These are phyloP conservation scores for Dissophora ornata DNA, from an alignment of 192 early-diverging fungal species.

Conservation along the genomic window DNA sequence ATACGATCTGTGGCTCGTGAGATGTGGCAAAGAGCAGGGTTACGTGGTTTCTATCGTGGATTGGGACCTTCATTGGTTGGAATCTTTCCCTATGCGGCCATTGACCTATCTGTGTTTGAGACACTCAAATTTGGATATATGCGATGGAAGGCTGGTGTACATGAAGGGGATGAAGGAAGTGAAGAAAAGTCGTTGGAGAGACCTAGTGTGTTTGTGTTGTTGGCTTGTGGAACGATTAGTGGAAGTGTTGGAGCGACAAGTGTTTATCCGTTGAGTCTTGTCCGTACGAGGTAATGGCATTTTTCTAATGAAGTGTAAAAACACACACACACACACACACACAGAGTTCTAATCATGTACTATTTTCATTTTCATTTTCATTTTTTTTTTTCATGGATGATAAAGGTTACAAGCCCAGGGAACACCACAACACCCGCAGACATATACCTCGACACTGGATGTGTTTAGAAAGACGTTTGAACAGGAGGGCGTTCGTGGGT, in stretches of 20 bases:
- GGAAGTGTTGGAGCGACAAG: slow-evolving; percentile 73
- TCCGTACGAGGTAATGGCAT: slow-evolving; percentile 82
- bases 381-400: not conserved
- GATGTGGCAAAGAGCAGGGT: slow-evolving; percentile 72
- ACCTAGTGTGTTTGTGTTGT: slow-evolving; percentile 63
- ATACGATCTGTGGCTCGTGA: slow-evolving; percentile 63
- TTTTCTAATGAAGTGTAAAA: no score
- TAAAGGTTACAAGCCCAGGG: slow-evolving; percentile 83
- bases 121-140: slow-evolving; percentile 73
- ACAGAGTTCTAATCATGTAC: no score
- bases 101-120: slow-evolving; percentile 80
- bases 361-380: not conserved
- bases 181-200: slow-evolving; percentile 43
- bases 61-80: slow-evolving; percentile 71
- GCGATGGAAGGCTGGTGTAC: slow-evolving; percentile 55
- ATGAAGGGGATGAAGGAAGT: slow-evolving; percentile 40
- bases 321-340: no score
- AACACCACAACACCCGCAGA: slow-evolving; percentile 76
- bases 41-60: slow-evolving; percentile 74
- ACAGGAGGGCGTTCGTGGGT: slow-evolving; percentile 72
- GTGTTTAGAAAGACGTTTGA: slow-evolving; percentile 69
- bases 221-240: slow-evolving; percentile 75
- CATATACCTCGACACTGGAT: slow-evolving; percentile 73
- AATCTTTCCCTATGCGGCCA: slow-evolving; percentile 82
- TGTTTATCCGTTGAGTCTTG: slow-evolving; percentile 80